Conservation (phyloP, 306 rosid species). For the Prunus fruticosa region DNA sequence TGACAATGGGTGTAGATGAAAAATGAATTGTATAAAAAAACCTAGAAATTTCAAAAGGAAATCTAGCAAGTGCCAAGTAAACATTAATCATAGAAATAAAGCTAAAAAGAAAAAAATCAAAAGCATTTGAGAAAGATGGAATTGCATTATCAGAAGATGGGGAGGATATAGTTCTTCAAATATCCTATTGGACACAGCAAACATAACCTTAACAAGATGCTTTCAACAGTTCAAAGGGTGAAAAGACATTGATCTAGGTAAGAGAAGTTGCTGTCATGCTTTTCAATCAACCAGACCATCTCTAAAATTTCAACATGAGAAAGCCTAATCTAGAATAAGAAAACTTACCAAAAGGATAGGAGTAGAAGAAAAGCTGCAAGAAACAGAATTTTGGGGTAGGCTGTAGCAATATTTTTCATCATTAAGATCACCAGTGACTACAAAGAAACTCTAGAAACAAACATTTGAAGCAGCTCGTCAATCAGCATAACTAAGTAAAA, state of each 20-base stretch:
- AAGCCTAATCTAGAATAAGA: background rate
- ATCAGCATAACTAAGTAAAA: slow-evolving; percentile 13
- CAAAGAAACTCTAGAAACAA: slow-evolving; percentile 13
- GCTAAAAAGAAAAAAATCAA: background rate
- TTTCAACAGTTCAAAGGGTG: background rate
- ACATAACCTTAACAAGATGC: background rate
- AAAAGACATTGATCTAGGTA: background rate
- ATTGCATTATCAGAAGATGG: background rate
- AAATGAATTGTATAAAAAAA: background rate
- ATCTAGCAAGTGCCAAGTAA: background rate
- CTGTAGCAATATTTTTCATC: slow-evolving; percentile 43
- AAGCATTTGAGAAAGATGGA: background rate
- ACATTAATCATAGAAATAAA: background rate
- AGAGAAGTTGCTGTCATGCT: background rate
- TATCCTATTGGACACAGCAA: background rate
- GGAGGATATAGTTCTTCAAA: background rate
- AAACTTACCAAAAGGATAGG: slow-evolving; percentile 69
- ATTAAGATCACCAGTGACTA: slow-evolving; percentile 20
- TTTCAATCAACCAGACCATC: background rate
- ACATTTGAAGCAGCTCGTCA: slow-evolving; percentile 1
- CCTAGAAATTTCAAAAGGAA: background rate
- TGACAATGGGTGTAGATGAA: background rate
- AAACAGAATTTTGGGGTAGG: slow-evolving; percentile 59
- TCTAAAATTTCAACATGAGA: background rate
- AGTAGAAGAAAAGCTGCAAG: slow-evolving; percentile 65